Evolutionary conservation across 371 early-diverging fungal species (phyloP).

Genomic region (Choanephora cucurbitarum): DNA sequence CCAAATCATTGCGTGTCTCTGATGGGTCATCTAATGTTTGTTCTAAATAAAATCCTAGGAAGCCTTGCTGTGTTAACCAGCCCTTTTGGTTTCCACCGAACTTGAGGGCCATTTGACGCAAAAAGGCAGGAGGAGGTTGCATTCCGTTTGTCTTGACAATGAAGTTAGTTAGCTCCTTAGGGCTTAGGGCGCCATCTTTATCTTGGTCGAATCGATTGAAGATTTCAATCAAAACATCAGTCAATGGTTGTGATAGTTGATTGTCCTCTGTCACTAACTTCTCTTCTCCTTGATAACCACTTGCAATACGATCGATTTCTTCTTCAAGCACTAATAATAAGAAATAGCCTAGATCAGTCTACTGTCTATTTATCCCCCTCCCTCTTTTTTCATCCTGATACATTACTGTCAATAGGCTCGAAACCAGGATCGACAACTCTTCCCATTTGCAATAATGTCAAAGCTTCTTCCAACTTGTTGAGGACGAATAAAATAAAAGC

Average conservation of each 20-base stretch:
- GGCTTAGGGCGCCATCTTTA: slow-evolving; percentile 40
- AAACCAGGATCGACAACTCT: slow-evolving; percentile 51
- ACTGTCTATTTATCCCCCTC: too few species aligned
- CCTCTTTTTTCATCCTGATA: too few species aligned
- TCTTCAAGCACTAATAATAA: slow-evolving; percentile 37
- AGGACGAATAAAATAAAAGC: slow-evolving; percentile 52
- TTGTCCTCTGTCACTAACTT: slow-evolving; percentile 38
- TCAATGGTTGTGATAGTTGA: slow-evolving; percentile 38
- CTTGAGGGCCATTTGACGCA: slow-evolving; percentile 52
- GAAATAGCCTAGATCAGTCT: not conserved
- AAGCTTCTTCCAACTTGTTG: slow-evolving; percentile 53
- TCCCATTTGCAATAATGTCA: slow-evolving; percentile 49
- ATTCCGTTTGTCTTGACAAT: slow-evolving; percentile 54
- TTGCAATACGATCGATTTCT: slow-evolving; percentile 46
- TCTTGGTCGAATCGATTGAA: slow-evolving; percentile 53
- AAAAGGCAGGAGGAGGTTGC: slow-evolving; percentile 51
- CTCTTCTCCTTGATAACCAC: slow-evolving; percentile 44
- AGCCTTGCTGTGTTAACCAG: slow-evolving; percentile 54
- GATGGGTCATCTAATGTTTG: slow-evolving; percentile 59
- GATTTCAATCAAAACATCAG: slow-evolving; percentile 40
- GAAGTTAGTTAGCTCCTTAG: slow-evolving; percentile 48
- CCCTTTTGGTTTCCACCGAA: slow-evolving; percentile 52
- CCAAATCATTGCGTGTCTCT: slow-evolving; percentile 56
- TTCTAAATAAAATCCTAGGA: slow-evolving; percentile 55
- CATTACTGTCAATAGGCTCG: slow-evolving; percentile 49